Base-by-base conservation (phyloP, 2,329 filamentous ascomycete genomes). In the Dryadomyces quercivorus region DNA sequence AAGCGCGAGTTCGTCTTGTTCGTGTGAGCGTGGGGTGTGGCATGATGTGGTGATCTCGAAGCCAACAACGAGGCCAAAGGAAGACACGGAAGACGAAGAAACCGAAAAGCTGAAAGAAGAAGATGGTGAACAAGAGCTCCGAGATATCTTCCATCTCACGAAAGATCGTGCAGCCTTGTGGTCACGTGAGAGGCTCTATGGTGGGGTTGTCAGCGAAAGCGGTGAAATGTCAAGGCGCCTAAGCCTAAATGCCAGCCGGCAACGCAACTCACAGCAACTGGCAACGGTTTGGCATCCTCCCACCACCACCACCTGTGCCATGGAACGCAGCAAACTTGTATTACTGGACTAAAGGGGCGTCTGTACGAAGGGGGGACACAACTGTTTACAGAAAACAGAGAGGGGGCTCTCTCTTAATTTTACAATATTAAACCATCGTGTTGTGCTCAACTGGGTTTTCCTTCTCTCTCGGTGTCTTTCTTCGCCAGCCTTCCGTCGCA, bases 161-260 rank as follows among this genome's bases (percentile, higher is more conserved):
- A 31, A 5, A 8, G 4, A 31, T 31, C 26, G 26, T 31, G 26
- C 42, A 44, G 42, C 42, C 42, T 44, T 13, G 42, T 18, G 16
- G 42, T 44, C 42, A 44, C 42, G 42, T 44, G 42, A n/a, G 42
- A 44, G 42, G 18, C 42, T n/a, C 42, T 18, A 51, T 43, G 50
- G 50, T 22, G 50, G 50, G 50, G 50, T 51, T 34, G 9, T 10
- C 16, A 38, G 49, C 49, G 40, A 51, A 51, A 51, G 50, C 50
- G 50, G 50, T 51, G 50, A 51, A 22, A 26, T 50, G 7, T 22
- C 36, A 20, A 34, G 20, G 18, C 49, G 18, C 22, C 12, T 42
- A n/a, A 50, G n/a, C n/a, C n/a, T 22, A 42, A 16, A 36, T 8
- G 18, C n/a, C n/a, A 38, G 9, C n/a, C n/a, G 10, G 31, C 47